Evolutionary conservation across 306 rosid species (phyloP).

Genomic region (Pueraria montana): DNA sequence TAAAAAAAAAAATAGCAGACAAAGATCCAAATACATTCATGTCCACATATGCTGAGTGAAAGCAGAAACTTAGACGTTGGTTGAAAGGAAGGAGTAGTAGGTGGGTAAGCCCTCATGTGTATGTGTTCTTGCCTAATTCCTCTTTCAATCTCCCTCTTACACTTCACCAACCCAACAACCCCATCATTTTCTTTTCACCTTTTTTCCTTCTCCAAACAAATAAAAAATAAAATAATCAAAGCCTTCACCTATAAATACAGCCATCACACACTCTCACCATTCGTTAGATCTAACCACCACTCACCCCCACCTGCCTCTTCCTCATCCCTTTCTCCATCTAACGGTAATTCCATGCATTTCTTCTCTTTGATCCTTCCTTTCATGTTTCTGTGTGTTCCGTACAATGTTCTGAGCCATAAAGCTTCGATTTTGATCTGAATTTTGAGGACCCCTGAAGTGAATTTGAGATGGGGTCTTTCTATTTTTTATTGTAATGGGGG

Average conservation of each 20-base stretch:
- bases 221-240: not conserved
- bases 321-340: constrained; percentile 20
- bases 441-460: constrained; percentile 20
- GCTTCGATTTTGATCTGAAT: constrained; percentile 42
- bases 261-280: constrained; percentile 5
- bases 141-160: constrained; percentile 24
- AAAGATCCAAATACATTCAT: not conserved
- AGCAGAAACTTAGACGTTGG: constrained; percentile 39
- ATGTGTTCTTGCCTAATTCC: constrained; percentile 10
- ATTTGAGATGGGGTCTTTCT: constrained; percentile 3
- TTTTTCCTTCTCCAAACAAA: not conserved
- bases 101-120: constrained; percentile 53
- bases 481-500: not conserved
- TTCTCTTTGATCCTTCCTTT: not conserved
- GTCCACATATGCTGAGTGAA: not conserved
- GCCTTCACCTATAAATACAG: constrained; percentile 56
- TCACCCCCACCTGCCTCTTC: constrained; percentile 17
- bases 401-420: constrained; percentile 2
- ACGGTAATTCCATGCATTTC: constrained; percentile 54
- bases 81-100: constrained; percentile 48
- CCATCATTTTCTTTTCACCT: not conserved
- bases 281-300: constrained; percentile 48
- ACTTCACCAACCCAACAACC: constrained; percentile 56
- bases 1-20: too few species aligned
- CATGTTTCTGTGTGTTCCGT: not conserved